Conservation (phyloP, 306 rosid genomes). For the Corylus americana region DNA sequence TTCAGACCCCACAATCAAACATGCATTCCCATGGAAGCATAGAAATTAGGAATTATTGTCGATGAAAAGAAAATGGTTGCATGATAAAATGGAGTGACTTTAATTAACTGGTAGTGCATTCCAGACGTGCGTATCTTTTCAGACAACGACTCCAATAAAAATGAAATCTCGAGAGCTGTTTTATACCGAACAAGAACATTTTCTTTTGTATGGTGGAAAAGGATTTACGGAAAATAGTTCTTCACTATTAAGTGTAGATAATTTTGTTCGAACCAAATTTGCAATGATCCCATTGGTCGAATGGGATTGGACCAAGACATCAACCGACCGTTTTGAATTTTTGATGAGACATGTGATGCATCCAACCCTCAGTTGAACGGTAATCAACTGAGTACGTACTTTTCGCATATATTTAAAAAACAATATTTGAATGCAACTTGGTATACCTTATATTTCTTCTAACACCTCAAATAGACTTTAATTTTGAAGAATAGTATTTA, state of each 20-base stretch:
- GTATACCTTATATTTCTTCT: too few species aligned
- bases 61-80: not conserved
- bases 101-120: not conserved
- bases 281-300: too few species aligned
- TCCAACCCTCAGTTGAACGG: too few species aligned
- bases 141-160: not conserved
- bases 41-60: not conserved
- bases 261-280: too few species aligned
- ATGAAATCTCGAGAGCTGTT: not conserved
- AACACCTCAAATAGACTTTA: not conserved
- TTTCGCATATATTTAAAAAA: too few species aligned
- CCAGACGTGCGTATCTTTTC: not conserved
- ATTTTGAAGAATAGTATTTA: not conserved
- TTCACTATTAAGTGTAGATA: not conserved
- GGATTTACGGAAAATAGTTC: not conserved
- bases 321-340: too few species aligned
- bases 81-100: not conserved
- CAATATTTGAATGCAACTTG: too few species aligned
- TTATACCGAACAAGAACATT: not conserved
- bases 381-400: too few species aligned
- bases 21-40: not conserved
- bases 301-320: too few species aligned
- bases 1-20: not conserved
- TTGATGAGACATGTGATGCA: too few species aligned
- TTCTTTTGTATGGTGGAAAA: not conserved